These are phyloP conservation scores for Glomus cerebriforme DNA, from an alignment of 192 early-diverging fungal species.

Conservation along the genomic window DNA sequence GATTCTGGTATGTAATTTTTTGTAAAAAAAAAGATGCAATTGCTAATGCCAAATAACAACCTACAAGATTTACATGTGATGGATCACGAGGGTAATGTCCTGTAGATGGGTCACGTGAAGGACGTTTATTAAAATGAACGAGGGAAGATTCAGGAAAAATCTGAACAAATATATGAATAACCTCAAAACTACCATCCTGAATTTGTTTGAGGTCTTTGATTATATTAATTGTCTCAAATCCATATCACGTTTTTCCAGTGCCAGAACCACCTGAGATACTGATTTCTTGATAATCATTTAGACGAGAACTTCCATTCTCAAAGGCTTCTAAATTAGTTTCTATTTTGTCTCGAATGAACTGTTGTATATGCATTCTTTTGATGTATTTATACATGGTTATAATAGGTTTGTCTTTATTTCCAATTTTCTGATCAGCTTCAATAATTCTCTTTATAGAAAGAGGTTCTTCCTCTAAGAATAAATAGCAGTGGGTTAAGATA, in stretches of 20 bases:
- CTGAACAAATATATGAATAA: too few species aligned
- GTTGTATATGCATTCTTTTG: not conserved
- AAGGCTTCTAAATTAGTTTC: not conserved
- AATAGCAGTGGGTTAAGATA: conserved; percentile 1
- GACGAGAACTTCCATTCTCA: not conserved
- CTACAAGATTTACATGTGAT: not conserved
- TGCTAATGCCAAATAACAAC: conserved; percentile 26
- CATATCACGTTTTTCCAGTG: conserved; percentile 7
- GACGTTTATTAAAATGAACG: too few species aligned
- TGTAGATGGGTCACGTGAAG: not conserved
- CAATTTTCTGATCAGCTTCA: too few species aligned
- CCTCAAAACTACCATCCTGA: not conserved
- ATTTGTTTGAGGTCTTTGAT: not conserved
- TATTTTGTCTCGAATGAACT: not conserved
- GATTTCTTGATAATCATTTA: conserved; percentile 3
- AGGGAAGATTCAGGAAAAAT: too few species aligned
- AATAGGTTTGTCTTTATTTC: too few species aligned
- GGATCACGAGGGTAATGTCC: not conserved
- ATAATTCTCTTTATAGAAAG: too few species aligned
- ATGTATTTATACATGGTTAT: too few species aligned
- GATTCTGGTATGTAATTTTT: too few species aligned
- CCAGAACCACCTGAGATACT: conserved; percentile 8
- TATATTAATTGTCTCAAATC: conserved; percentile 3
- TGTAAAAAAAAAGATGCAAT: conserved; percentile 40
- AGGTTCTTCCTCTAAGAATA: not conserved